A percentile compares a stretch with the other conserved stretches of the same genome.
Evolutionary conservation across 139 green algal species (phyloP).

Genomic region (Micractinium sp.): DNA sequence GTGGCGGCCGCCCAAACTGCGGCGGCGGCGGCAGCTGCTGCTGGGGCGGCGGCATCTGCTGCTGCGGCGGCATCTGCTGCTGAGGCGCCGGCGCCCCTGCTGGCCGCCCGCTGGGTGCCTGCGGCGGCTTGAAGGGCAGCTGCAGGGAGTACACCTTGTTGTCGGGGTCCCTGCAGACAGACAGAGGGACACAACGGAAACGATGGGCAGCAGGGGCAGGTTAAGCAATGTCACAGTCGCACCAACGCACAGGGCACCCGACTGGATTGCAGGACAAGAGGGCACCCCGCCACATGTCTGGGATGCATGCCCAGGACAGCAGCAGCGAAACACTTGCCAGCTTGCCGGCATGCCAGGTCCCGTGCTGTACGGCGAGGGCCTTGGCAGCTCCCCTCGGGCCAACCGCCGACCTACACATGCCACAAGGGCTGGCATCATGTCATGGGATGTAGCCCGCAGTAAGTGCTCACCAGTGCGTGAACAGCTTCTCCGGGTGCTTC

Average conservation of each 20-base stretch:
- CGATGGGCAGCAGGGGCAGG: no score
- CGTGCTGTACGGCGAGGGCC: no score
- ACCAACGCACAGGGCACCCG: neutral
- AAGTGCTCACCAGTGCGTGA: slow-evolving; percentile 86
- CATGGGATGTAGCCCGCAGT: no score
- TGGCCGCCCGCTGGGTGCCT: slow-evolving; percentile 3
- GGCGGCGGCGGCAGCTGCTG: slow-evolving; percentile 13
- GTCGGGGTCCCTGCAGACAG: slow-evolving; percentile 78
- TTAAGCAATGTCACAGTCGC: no score
- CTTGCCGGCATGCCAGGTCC: no score
- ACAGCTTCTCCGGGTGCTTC: slow-evolving; percentile 78
- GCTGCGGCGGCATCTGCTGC: slow-evolving; percentile 9
- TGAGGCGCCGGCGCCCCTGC: neutral
- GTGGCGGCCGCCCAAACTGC: neutral
- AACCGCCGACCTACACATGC: no score
- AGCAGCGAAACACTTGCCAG: no score
- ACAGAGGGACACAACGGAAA: no score
- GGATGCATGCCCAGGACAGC: no score
- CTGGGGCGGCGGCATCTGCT: neutral
- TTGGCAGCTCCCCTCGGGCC: no score
- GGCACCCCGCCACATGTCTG: no score
- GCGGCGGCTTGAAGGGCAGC: slow-evolving; percentile 75
- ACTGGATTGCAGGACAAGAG: neutral
- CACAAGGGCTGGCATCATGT: no score
- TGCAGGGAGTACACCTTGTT: slow-evolving; percentile 89